These are phyloP conservation scores for Solanum lycopersicoides DNA, from an alignment of 257 asterid species.

Conservation along the genomic window DNA sequence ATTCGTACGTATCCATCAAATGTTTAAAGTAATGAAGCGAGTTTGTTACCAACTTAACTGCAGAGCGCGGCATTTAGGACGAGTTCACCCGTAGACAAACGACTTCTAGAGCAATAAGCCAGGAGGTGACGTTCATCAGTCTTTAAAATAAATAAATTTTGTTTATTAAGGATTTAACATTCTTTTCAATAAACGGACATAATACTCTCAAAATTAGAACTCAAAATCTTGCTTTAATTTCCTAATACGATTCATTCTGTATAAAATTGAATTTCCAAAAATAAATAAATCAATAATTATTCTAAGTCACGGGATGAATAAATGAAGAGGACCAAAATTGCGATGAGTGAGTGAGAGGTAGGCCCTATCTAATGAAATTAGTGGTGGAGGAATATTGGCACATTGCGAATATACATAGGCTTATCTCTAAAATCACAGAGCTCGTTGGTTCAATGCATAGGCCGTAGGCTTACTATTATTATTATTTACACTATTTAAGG, in stretches of 20 bases:
- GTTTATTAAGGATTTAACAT: too few species aligned
- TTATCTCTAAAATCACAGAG: neutral
- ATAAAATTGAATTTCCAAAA: neutral
- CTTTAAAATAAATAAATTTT: neutral
- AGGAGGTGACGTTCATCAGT: neutral
- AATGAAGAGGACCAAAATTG: neutral
- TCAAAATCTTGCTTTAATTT: neutral
- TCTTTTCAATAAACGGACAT: too few species aligned
- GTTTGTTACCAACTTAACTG: neutral
- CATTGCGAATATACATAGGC: neutral
- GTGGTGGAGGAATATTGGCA: neutral
- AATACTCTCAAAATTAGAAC: neutral
- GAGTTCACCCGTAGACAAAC: neutral
- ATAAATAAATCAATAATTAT: neutral
- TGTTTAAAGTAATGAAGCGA: neutral
- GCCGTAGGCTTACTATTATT: neutral
- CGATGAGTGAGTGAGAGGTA: neutral
- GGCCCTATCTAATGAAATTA: neutral
- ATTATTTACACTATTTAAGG: neutral
- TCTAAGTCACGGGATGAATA: neutral
- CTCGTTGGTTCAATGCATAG: neutral
- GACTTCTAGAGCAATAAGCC: neutral
- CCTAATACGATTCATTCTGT: neutral
- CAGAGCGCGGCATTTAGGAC: neutral
- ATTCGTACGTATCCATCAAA: neutral